Conservation (phyloP, 352 stramenopile species). For the Phytophthora sojae region DNA sequence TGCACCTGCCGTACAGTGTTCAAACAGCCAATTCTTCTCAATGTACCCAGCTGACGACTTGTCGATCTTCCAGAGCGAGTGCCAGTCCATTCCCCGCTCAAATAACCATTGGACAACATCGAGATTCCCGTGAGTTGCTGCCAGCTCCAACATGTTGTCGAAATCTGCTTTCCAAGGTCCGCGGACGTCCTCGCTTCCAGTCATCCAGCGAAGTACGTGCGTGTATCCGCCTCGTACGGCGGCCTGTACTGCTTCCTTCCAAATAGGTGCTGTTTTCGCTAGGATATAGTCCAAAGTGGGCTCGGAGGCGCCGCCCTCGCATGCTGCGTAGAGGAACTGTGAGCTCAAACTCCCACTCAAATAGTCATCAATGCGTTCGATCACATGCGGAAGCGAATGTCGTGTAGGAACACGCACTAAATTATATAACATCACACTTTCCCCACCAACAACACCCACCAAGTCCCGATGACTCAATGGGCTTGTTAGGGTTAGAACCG, state of each 20-base stretch:
- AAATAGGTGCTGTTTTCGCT: background rate
- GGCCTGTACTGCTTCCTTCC: constrained; percentile 4
- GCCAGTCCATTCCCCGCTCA: background rate
- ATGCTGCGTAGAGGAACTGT: background rate
- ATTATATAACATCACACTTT: too few relatives aligned
- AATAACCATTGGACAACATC: constrained; percentile 2
- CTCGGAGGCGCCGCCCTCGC: background rate
- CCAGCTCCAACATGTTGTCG: background rate
- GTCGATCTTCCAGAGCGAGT: too few relatives aligned
- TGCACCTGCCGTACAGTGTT: too few relatives aligned
- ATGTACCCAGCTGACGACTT: too few relatives aligned
- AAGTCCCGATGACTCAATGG: too few relatives aligned
- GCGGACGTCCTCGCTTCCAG: background rate
- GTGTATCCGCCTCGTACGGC: constrained; percentile 4
- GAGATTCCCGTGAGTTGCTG: constrained; percentile 19
- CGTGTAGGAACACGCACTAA: too few relatives aligned
- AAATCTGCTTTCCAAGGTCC: constrained; percentile 12
- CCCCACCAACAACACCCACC: too few relatives aligned
- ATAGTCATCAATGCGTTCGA: too few relatives aligned
- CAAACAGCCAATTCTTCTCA: too few relatives aligned
- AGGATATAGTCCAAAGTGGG: constrained; percentile 4
- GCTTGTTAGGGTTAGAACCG: too few relatives aligned
- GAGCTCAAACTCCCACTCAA: too few relatives aligned
- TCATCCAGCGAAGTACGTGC: constrained; percentile 10
- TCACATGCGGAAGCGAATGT: too few relatives aligned